These are phyloP conservation scores for Pestalotiopsis sp. DNA, from an alignment of 2,329 filamentous ascomycete species.

Conservation along the genomic window DNA sequence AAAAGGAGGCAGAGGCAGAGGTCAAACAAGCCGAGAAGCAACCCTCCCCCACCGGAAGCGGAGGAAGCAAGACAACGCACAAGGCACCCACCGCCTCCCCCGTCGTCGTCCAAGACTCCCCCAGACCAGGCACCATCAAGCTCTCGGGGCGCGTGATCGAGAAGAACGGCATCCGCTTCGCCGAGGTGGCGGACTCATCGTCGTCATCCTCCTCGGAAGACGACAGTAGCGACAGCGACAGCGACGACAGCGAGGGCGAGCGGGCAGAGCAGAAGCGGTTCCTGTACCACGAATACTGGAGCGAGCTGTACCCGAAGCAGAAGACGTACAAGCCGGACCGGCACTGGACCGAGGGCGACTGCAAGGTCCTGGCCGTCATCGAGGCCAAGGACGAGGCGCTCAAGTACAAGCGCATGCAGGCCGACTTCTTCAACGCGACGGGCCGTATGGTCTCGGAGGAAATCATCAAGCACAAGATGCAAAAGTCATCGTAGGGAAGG, in stretches of 20 bases:
- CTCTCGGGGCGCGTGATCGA: neutral
- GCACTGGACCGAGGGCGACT: conserved; percentile 27
- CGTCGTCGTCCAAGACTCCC: neutral
- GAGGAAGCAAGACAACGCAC: neutral
- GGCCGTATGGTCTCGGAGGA: conserved; percentile 25
- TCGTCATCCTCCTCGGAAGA: neutral
- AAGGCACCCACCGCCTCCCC: neutral
- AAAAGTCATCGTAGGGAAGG: neutral
- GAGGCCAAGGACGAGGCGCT: conserved; percentile 29
- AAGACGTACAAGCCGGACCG: conserved; percentile 22
- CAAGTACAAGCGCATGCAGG: conserved; percentile 27
- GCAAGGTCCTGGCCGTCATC: conserved; percentile 23
- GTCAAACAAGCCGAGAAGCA: neutral
- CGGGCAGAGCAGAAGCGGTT: conserved; percentile 19
- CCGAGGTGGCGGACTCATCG: conserved; percentile 6
- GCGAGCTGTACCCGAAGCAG: conserved; percentile 21
- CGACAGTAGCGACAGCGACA: neutral
- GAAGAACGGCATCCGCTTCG: conserved; percentile 11
- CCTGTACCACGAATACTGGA: conserved; percentile 19
- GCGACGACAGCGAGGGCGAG: conserved; percentile 7
- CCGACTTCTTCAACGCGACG: conserved; percentile 32
- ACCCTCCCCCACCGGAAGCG: neutral
- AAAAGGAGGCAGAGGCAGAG: neutral
- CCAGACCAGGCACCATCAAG: neutral
- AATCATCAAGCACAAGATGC: conserved; percentile 30